phyloP scores from a whole-genome alignment of 1,139 yeast species.

The Kodamaea fungicola region DNA sequence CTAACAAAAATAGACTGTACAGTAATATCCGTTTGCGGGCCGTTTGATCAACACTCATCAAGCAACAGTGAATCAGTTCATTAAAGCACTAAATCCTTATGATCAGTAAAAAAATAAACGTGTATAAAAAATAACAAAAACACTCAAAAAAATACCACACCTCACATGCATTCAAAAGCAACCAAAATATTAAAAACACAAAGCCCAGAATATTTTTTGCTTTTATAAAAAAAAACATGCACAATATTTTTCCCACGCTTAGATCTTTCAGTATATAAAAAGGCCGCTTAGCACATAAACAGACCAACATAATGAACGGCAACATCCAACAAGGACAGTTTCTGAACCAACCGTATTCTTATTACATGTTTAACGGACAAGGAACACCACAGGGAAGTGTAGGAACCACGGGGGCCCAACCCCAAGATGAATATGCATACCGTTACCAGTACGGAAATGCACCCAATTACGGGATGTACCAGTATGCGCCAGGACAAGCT shows the following conservation, averaged over 20 bases:
- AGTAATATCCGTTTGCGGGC: too few relatives aligned
- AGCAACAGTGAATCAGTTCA: too few relatives aligned
- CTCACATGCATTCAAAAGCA: neutral
- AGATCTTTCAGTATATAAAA: constrained; percentile 4
- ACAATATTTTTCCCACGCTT: constrained; percentile 1
- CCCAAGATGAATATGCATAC: constrained; percentile 2
- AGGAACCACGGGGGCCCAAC: constrained; percentile 3
- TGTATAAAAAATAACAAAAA: neutral
- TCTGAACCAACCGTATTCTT: constrained; percentile 19
- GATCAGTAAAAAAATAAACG: neutral
- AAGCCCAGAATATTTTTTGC: neutral
- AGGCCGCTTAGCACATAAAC: constrained; percentile 2
- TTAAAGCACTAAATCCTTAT: neutral
- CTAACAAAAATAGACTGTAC: too few relatives aligned
- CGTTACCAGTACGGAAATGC: constrained; percentile 1
- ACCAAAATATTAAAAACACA: neutral
- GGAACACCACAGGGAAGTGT: constrained; percentile 11
- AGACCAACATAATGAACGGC: constrained; percentile 11
- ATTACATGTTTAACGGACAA: constrained; percentile 19
- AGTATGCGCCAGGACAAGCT: neutral
- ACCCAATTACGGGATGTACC: neutral
- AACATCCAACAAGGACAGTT: constrained; percentile 12
- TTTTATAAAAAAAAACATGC: constrained; percentile 1
- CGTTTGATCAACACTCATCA: too few relatives aligned
- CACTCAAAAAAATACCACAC: constrained; percentile 1